These are phyloP conservation scores for Linnemannia exigua DNA, from an alignment of 192 early-diverging fungal genomes.

Conservation along the genomic window DNA sequence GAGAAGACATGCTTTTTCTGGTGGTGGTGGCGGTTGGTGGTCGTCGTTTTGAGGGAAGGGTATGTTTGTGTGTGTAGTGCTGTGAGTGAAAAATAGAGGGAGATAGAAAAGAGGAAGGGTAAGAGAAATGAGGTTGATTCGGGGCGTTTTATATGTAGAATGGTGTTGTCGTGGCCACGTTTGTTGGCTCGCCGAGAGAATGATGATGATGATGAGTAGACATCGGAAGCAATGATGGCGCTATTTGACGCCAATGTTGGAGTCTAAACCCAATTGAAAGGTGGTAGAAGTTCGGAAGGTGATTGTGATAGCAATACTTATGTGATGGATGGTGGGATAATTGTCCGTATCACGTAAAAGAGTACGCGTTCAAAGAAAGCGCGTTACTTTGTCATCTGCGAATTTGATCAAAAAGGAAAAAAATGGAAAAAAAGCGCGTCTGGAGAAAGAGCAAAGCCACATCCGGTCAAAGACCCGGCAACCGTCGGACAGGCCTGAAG, in stretches of 20 bases:
- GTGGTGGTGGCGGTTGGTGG: background rate
- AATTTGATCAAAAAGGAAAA: background rate
- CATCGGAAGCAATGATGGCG: background rate
- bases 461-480: slow-evolving; percentile 11
- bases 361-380: background rate
- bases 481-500: background rate
- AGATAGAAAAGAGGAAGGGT: background rate
- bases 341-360: too few relatives aligned
- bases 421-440: background rate
- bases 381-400: background rate
- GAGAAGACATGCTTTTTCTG: background rate
- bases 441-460: slow-evolving; percentile 24
- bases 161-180: background rate
- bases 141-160: background rate
- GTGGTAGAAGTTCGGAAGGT: too few relatives aligned
- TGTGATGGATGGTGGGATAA: too few relatives aligned
- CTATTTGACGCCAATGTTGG: background rate
- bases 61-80: background rate
- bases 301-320: too few relatives aligned
- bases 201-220: background rate
- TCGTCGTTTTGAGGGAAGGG: background rate
- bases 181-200: background rate
- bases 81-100: background rate
- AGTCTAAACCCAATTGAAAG: background rate
- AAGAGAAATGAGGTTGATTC: background rate